Evolutionary conservation across 305 asterid genomes (phyloP).

Genomic region (Fraxinus angustifolia): DNA sequence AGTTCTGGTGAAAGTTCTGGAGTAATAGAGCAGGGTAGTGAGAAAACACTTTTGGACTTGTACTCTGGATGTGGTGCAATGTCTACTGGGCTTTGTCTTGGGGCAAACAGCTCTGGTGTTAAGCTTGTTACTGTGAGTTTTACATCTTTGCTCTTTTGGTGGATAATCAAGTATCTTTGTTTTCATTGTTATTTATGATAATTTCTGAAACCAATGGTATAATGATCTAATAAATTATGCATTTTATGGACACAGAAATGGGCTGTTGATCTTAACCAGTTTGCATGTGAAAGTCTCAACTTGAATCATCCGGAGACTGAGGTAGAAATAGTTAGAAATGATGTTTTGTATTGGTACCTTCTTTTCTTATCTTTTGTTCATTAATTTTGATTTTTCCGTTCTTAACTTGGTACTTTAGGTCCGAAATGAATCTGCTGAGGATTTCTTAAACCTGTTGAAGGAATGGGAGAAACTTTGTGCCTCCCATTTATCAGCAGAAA

Average conservation of each 20-base stretch:
- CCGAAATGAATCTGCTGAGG: constrained; percentile 60
- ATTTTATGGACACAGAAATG: constrained; percentile 46
- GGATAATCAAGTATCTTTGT: not conserved
- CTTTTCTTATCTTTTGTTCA: constrained; percentile 3
- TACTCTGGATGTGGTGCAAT: constrained; percentile 86
- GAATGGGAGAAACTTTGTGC: constrained; percentile 70
- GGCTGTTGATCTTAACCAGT: constrained; percentile 57
- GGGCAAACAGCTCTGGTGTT: constrained; percentile 57
- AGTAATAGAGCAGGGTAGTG: constrained; percentile 15
- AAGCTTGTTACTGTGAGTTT: constrained; percentile 56
- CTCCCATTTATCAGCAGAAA: constrained; percentile 26
- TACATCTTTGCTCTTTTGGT: not conserved
- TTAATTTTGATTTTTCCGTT: not conserved
- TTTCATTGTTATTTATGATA: not conserved
- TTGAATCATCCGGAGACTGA: constrained; percentile 66
- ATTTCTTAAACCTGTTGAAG: constrained; percentile 46
- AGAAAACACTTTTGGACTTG: constrained; percentile 50
- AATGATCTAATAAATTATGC: not conserved
- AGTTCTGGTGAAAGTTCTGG: constrained; percentile 8
- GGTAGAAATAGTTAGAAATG: constrained; percentile 29
- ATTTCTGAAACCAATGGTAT: not conserved
- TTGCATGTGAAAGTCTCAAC: constrained; percentile 62
- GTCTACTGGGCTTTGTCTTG: constrained; percentile 77
- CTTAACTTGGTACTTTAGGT: constrained; percentile 35
- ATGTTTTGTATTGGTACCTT: not conserved